phyloP scores from a whole-genome alignment of 208 protist species.

The Acanthamoeba divionensis region DNA sequence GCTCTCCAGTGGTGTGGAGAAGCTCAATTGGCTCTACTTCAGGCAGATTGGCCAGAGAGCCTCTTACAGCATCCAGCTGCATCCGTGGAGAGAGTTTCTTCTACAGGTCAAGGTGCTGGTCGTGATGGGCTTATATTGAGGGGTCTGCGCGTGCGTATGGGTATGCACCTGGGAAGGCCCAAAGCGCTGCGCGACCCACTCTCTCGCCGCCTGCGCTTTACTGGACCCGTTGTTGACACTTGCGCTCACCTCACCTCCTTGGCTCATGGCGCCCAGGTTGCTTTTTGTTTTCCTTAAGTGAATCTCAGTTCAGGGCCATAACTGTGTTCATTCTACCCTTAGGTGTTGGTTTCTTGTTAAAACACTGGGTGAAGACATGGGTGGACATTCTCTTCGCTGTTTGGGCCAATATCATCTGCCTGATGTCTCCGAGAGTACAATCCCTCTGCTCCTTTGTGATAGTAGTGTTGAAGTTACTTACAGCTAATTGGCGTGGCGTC shows the following conservation, averaged over 20 bases:
- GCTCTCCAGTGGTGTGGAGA: background rate
- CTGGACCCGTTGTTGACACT: background rate
- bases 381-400: no score
- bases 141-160: slow-evolving; percentile 35
- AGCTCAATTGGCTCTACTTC: background rate
- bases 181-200: background rate
- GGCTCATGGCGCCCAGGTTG: background rate
- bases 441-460: no score
- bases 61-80: slow-evolving; percentile 17
- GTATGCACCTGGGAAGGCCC: background rate
- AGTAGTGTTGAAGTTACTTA: no score
- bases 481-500: no score
- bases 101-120: no score
- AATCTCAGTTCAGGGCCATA: no score
- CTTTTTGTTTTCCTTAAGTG: background rate
- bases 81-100: background rate
- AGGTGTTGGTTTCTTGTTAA: no score
- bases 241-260: background rate
- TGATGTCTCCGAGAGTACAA: no score
- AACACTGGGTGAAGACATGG: no score
- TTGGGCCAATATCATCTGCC: no score
- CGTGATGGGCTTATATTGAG: background rate
- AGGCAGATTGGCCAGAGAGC: slow-evolving; percentile 1
- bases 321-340: no score
- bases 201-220: background rate